Conservation (phyloP, 441 rosid species). For the Populus hybrid region DNA sequence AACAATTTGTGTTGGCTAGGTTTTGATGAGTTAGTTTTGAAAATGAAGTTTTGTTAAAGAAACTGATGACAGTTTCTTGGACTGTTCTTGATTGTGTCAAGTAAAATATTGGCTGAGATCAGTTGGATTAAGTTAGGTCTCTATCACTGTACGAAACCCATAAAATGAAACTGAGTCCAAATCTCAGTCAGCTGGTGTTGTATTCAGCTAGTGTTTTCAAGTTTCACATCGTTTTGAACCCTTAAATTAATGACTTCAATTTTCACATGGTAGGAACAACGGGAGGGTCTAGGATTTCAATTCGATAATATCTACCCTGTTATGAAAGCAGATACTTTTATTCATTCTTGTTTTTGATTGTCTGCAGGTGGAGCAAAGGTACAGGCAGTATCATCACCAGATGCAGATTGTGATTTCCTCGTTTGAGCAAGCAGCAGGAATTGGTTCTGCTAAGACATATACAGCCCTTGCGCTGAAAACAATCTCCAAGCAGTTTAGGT, state of each 20-base stretch:
- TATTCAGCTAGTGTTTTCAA: neutral
- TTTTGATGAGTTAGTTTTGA: neutral
- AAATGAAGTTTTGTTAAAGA: neutral
- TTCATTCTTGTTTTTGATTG: neutral
- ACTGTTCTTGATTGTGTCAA: neutral
- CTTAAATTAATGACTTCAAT: neutral
- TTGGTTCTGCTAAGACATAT: too few relatives aligned
- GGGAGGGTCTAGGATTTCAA: neutral
- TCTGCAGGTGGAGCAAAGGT: too few relatives aligned
- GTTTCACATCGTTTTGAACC: neutral
- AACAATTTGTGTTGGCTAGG: neutral
- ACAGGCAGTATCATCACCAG: too few relatives aligned
- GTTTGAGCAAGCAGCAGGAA: too few relatives aligned
- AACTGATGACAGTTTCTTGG: neutral
- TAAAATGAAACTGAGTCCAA: too few relatives aligned
- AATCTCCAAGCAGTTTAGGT: too few relatives aligned
- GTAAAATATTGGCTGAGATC: neutral
- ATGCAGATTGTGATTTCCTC: too few relatives aligned
- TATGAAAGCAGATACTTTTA: neutral
- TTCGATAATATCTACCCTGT: neutral
- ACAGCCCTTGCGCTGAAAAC: too few relatives aligned
- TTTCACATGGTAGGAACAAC: neutral
- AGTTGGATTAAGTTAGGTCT: too few relatives aligned
- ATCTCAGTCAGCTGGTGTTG: too few relatives aligned
- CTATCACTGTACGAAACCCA: too few relatives aligned